Percentiles rank a stretch among this genome's conserved stretches.
These are phyloP conservation scores for Jatropha podagrica DNA, from an alignment of 441 rosid species.

Conservation along the genomic window DNA sequence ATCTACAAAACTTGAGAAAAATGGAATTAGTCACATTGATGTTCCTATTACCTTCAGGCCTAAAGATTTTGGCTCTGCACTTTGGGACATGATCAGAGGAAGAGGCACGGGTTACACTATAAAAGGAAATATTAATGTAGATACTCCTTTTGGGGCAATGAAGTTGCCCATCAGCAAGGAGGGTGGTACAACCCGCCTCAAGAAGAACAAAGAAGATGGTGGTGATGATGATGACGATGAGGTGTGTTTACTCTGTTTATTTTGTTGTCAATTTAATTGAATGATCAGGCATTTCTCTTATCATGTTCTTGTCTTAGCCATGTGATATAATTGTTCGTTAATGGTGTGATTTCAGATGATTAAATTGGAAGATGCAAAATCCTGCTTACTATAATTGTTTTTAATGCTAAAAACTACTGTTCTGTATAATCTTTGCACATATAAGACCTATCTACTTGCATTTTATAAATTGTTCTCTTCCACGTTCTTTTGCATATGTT, in stretches of 20 bases:
- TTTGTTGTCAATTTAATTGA: not conserved
- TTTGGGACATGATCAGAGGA: constrained; percentile 98
- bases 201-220: constrained; percentile 72
- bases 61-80: constrained; percentile 89
- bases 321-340: not conserved
- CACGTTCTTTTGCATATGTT: too few species aligned
- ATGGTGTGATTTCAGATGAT: not conserved
- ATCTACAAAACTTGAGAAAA: constrained; percentile 63
- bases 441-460: too few species aligned
- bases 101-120: constrained; percentile 85
- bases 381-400: not conserved
- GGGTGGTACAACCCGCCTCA: constrained; percentile 85
- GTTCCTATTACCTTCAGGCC: constrained; percentile 84
- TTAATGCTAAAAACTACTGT: too few species aligned
- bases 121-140: constrained; percentile 81
- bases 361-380: not conserved
- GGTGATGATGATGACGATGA: constrained; percentile 58
- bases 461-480: too few species aligned
- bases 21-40: constrained; percentile 56
- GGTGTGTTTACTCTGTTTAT: constrained; percentile 30
- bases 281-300: not conserved
- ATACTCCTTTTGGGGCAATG: constrained; percentile 92
- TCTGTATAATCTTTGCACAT: too few species aligned
- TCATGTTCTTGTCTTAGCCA: not conserved
- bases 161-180: constrained; percentile 90